phyloP scores from a whole-genome alignment of 2,329 filamentous ascomycete species.

The Sclerotinia trifoliorum region DNA sequence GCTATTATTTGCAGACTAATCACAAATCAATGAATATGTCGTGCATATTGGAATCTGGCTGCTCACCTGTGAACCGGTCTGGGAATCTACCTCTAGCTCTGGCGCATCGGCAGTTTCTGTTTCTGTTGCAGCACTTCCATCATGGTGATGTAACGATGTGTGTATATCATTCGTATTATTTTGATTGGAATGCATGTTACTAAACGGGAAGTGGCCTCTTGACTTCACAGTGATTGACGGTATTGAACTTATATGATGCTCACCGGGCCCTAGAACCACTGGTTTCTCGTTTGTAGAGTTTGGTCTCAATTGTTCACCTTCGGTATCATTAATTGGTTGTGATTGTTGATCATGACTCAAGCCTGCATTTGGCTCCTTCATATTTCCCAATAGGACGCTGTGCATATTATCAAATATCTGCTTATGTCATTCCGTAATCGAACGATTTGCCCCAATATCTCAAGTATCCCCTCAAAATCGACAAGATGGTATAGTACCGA shows the following conservation, averaged over 20 bases:
- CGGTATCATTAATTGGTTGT: not conserved
- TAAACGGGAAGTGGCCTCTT: not conserved
- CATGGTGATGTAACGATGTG: not conserved
- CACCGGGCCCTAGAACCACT: not conserved
- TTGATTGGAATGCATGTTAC: not conserved
- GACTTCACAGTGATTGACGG: not conserved
- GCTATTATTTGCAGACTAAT: not conserved
- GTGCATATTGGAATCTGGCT: not conserved
- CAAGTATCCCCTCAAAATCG: not conserved
- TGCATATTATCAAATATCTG: not conserved
- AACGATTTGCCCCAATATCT: not conserved
- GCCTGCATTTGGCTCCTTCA: not conserved
- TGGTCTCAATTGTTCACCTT: not conserved
- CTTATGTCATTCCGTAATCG: not conserved
- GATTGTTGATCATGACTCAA: not conserved
- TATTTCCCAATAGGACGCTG: not conserved
- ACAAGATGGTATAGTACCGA: not conserved
- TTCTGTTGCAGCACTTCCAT: not conserved
- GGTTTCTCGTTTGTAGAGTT: not conserved
- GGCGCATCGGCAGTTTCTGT: not conserved
- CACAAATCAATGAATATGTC: not conserved
- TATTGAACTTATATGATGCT: not conserved
- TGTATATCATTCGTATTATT: not conserved
- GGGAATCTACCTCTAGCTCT: constrained; percentile 2
- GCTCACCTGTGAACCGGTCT: not conserved